Evolutionary conservation across 192 early-diverging fungal genomes (phyloP).

Genomic region (Chytriomyces sp.): DNA sequence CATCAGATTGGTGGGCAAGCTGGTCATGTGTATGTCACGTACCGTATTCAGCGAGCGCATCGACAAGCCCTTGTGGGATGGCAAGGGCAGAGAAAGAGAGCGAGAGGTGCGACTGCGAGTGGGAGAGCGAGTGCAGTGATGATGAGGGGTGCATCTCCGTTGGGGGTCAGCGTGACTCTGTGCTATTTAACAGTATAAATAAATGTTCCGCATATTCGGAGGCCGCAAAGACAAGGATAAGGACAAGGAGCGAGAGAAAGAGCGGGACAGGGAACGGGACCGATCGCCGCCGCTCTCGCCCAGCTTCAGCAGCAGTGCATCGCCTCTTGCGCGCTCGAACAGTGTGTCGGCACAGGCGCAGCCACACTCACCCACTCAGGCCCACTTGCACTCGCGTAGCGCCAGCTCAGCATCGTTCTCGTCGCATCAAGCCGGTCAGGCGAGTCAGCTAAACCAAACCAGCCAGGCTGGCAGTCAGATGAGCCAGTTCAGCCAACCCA

Average conservation of each 20-base stretch:
- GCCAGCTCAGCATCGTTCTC: background rate
- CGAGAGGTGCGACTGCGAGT: background rate
- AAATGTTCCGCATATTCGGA: too few relatives aligned
- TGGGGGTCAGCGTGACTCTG: too few relatives aligned
- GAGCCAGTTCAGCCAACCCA: too few relatives aligned
- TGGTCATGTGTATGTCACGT: too few relatives aligned
- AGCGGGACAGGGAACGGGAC: background rate
- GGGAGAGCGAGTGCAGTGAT: too few relatives aligned
- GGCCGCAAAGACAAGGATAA: background rate
- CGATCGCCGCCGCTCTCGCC: background rate
- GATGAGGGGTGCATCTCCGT: too few relatives aligned
- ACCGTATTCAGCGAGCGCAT: background rate
- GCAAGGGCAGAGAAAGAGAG: background rate
- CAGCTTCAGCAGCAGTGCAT: background rate
- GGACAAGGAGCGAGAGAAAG: background rate
- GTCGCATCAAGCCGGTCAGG: background rate
- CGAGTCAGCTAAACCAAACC: too few relatives aligned
- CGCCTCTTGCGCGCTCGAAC: background rate
- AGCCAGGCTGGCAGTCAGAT: too few relatives aligned
- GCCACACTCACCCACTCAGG: background rate
- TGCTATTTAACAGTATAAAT: too few relatives aligned
- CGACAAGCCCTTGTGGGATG: background rate
- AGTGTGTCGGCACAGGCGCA: background rate
- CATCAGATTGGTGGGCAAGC: background rate
- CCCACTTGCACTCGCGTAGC: background rate